Conservation (phyloP, 805 yeast genomes). For the Myxozyma lipomycoides region DNA sequence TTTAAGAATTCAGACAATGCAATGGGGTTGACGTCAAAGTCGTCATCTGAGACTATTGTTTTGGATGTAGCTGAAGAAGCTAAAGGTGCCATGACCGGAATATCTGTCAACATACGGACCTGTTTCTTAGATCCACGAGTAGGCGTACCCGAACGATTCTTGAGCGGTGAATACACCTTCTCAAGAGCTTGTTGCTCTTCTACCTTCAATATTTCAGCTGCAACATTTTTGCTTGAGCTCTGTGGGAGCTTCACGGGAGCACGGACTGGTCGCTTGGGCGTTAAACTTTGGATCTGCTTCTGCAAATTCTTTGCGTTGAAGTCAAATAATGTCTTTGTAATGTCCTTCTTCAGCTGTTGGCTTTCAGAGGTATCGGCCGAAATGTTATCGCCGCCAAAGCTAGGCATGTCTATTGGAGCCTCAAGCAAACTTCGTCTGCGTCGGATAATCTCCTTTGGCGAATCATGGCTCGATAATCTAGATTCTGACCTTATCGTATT, state of each 20-base stretch:
- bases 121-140: slow-evolving; percentile 5
- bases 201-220: neutral
- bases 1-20: slow-evolving; percentile 31
- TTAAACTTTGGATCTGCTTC: slow-evolving; percentile 24
- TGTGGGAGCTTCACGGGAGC: slow-evolving; percentile 14
- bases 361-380: slow-evolving; percentile 25
- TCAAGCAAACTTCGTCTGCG: slow-evolving; percentile 19
- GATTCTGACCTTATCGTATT: neutral
- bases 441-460: slow-evolving; percentile 7
- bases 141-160: slow-evolving; percentile 1
- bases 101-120: slow-evolving; percentile 2
- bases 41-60: slow-evolving; percentile 1
- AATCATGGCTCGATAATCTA: neutral
- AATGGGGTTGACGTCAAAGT: slow-evolving; percentile 14
- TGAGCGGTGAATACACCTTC: slow-evolving; percentile 25
- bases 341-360: slow-evolving; percentile 17
- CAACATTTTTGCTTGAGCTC: slow-evolving; percentile 8
- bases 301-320: slow-evolving; percentile 17
- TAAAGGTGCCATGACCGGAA: slow-evolving; percentile 9
- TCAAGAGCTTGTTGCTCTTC: slow-evolving; percentile 22
- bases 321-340: slow-evolving; percentile 16
- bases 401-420: neutral
- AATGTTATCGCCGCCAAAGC: slow-evolving; percentile 16
- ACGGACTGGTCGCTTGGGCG: slow-evolving; percentile 18
- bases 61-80: neutral